Evolutionary conservation across 78 protist species (phyloP).

Genomic region (Speleostelium caveatum): DNA sequence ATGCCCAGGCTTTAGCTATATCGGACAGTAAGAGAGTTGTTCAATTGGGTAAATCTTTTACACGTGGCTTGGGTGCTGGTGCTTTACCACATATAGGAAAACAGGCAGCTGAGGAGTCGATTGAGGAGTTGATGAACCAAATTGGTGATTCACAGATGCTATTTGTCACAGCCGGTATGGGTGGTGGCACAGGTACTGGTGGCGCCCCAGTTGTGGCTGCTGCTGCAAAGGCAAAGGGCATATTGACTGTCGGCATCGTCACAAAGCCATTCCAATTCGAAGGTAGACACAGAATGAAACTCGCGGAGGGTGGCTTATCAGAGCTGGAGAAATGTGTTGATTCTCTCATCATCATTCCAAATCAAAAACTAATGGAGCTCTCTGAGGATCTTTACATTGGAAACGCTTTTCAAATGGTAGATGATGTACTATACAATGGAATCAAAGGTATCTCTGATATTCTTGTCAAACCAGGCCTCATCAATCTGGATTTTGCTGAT

Average conservation of each 20-base stretch:
- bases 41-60: constrained; percentile 82
- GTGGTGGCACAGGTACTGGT: constrained; percentile 95
- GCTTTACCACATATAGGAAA: constrained; percentile 85
- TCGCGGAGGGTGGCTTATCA: constrained; percentile 81
- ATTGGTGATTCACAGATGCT: constrained; percentile 86
- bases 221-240: constrained; percentile 71
- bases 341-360: constrained; percentile 86
- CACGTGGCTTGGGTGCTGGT: constrained; percentile 92
- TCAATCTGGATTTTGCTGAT: constrained; percentile 94
- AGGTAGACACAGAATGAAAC: constrained; percentile 75
- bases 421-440: constrained; percentile 88
- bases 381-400: constrained; percentile 42
- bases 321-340: constrained; percentile 85
- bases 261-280: constrained; percentile 87
- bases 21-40: constrained; percentile 70
- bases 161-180: constrained; percentile 93
- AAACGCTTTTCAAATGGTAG: constrained; percentile 89
- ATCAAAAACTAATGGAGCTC: constrained; percentile 83
- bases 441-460: constrained; percentile 89
- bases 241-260: constrained; percentile 86
- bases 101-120: constrained; percentile 83
- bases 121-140: constrained; percentile 47
- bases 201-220: constrained; percentile 90
- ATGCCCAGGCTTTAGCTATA: constrained; percentile 86
- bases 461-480: constrained; percentile 88